A percentile compares a stretch with the other conserved stretches of the same genome.
Conservation (phyloP, 805 yeast species). For the Ogataea degrootiae region DNA sequence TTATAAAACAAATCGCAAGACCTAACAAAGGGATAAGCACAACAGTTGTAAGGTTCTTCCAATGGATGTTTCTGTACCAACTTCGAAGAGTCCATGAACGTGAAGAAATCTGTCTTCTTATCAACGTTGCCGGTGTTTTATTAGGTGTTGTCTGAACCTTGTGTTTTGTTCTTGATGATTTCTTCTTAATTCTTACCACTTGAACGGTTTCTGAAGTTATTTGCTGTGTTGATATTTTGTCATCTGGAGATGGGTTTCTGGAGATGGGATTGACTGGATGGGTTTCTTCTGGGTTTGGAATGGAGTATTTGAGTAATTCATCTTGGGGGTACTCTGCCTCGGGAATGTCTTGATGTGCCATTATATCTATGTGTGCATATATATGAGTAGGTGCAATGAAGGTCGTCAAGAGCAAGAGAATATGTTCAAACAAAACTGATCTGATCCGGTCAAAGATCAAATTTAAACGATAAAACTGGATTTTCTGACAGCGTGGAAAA, state of each 20-base stretch:
- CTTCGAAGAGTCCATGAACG: slow-evolving; percentile 70
- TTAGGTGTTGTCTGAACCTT: slow-evolving; percentile 16
- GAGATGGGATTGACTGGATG: no score
- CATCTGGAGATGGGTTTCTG: no score
- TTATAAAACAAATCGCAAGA: background rate
- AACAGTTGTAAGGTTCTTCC: slow-evolving; percentile 61
- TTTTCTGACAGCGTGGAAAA: no score
- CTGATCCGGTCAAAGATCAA: no score
- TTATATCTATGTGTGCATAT: background rate
- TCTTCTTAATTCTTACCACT: slow-evolving; percentile 10
- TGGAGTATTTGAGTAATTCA: slow-evolving; percentile 24
- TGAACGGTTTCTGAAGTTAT: background rate
- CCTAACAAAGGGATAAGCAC: slow-evolving; percentile 47
- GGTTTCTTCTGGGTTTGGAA: background rate
- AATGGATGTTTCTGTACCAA: slow-evolving; percentile 70
- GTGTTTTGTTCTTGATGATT: slow-evolving; percentile 30
- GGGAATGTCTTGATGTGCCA: slow-evolving; percentile 15
- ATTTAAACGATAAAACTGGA: no score
- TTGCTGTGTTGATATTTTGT: background rate
- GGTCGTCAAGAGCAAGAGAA: no score
- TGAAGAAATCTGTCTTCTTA: slow-evolving; percentile 55
- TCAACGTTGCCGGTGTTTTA: slow-evolving; percentile 13
- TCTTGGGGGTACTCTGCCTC: slow-evolving; percentile 28
- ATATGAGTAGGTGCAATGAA: no score
- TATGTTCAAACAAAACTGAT: no score